Base-by-base conservation (phyloP, 129 eudicot species). In the Artemisia annua region DNA sequence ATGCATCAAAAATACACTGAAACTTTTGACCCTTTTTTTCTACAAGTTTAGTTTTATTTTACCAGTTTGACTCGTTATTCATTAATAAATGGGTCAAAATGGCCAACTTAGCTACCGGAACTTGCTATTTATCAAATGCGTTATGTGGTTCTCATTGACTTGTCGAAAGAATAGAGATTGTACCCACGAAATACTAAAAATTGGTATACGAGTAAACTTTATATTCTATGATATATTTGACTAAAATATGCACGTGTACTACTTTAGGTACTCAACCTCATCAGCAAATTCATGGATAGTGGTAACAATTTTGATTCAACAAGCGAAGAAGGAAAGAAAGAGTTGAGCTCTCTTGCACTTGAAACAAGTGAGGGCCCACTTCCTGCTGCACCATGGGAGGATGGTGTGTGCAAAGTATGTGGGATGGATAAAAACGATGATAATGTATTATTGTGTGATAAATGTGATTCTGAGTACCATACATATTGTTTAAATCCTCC, bases 401-500 rank as follows among this genome's bases (percentile, higher is more conserved):
- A 83, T 49, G 95, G 88, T 51, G 86, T 85, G 20, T 88, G 95
- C 77, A 88, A 88, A 79, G 87, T 85, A 51, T 88, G 95, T 5
- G 88, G 88, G 49, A 80, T 88, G 80, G 95, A 88, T 63, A 83
- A 48, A 74, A 86, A 88, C 53, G 95, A 88, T 52, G 81, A 69
- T 48, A 81, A 72, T 58, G 90, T 85, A 4, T 88, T 88, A 18
- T 52, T 88, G 65, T 88, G 95, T 73, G 95, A 88, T 67, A 75
- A 50, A 56, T 88, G 95, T 70, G 90, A 88, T 81, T 84, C 91
- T 1, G 88, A 85, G 66, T 85, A 88, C 62, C 95, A 88, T 66
- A 83, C 79, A 2, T 88, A 88, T 63, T 88, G 95, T 79, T 77
- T 88, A 76, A 80, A 75, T 71, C 95, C 95, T 48, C 95, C 95